phyloP scores from a whole-genome alignment of 331 rosid species.

The Quercus phellos region DNA sequence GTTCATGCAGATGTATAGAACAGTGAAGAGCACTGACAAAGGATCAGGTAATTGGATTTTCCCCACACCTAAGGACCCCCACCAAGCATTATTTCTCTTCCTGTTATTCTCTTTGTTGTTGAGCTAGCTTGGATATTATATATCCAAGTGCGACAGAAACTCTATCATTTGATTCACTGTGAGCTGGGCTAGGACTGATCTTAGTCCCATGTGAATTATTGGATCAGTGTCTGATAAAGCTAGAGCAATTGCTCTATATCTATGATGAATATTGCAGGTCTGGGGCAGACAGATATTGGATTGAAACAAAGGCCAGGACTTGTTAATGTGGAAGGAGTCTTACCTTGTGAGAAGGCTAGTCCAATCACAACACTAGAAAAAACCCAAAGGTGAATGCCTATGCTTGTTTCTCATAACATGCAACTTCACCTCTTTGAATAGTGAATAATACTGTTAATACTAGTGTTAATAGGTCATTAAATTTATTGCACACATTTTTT shows the following conservation, averaged over 20 bases:
- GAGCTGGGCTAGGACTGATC: conserved; percentile 27
- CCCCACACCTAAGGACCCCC: conserved; percentile 22
- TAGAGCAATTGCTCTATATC: conserved; percentile 28
- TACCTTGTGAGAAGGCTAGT: conserved; percentile 23
- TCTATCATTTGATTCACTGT: conserved; percentile 37
- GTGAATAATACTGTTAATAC: background rate
- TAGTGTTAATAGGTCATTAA: no score
- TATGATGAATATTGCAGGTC: conserved; percentile 42
- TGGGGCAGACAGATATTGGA: conserved; percentile 38
- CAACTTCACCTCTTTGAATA: conserved; percentile 8
- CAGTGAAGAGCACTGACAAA: conserved; percentile 93
- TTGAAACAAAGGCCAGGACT: conserved; percentile 33
- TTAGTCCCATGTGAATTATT: conserved; percentile 47
- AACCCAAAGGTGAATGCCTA: conserved; percentile 31
- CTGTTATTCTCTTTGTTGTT: conserved; percentile 51
- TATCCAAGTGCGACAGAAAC: conserved; percentile 31
- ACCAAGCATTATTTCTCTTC: conserved; percentile 22
- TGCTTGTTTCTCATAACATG: background rate
- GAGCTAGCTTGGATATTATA: conserved; percentile 26
- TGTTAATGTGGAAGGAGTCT: conserved; percentile 18
- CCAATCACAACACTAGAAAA: conserved; percentile 15
- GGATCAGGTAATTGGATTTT: conserved; percentile 57
- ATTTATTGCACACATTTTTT: no score
- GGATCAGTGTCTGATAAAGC: conserved; percentile 43
- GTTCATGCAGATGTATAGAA: conserved; percentile 97